Percentiles rank a stretch among this genome's conserved stretches.
phyloP scores from a whole-genome alignment of 2,329 filamentous ascomycete genomes.

The Penicillium paneum region DNA sequence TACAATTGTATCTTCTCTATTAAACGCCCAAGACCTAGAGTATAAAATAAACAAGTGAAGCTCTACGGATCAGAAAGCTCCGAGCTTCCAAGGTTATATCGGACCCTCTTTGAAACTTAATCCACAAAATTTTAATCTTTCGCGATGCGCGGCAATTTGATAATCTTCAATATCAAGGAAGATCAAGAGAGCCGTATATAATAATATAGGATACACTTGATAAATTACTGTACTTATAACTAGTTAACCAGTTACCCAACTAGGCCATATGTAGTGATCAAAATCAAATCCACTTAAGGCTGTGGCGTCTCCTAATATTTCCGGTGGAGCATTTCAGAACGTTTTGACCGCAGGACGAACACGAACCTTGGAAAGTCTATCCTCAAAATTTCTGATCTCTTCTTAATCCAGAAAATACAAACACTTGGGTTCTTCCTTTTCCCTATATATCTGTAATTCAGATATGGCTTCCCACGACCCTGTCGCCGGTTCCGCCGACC shows the following conservation, averaged over 20 bases:
- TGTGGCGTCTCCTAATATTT: not conserved
- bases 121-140: not conserved
- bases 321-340: not conserved
- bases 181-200: not conserved
- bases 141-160: not conserved
- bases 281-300: not conserved
- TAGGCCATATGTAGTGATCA: not conserved
- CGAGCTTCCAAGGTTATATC: not conserved
- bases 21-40: not conserved
- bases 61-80: too few species aligned
- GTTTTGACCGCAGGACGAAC: slow-evolving; percentile 4
- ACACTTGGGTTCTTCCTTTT: not conserved
- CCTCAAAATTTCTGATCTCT: slow-evolving; percentile 10
- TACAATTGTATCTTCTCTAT: too few species aligned
- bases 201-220: not conserved
- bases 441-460: not conserved
- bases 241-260: too few species aligned
- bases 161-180: not conserved
- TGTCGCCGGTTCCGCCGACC: slow-evolving; percentile 23
- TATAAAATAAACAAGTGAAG: not conserved
- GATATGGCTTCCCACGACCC: slow-evolving; percentile 21
- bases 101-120: not conserved
- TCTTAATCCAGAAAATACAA: not conserved
- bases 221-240: too few species aligned
- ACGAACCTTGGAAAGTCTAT: slow-evolving; percentile 7